Percentiles rank a stretch among this genome's conserved stretches.
phyloP scores from a whole-genome alignment of 2,329 filamentous ascomycete species.

The Claviceps humidiphila region DNA sequence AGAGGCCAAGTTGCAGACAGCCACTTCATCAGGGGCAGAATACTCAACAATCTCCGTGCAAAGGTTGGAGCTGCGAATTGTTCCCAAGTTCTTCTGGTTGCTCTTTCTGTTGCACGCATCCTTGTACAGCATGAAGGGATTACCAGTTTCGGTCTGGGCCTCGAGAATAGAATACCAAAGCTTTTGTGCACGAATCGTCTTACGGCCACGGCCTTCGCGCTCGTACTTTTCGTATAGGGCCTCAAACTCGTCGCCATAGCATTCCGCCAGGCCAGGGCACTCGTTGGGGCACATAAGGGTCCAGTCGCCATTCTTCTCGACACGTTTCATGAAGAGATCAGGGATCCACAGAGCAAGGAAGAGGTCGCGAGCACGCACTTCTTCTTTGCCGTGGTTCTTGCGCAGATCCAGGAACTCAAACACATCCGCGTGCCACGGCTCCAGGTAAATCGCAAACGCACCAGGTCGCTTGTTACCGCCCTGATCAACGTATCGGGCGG shows the following conservation, averaged over 20 bases:
- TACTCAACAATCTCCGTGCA: conserved; percentile 99
- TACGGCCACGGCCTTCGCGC: conserved; percentile 70
- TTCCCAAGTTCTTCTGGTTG: conserved; percentile 99
- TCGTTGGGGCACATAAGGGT: conserved; percentile 98
- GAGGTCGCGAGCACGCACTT: conserved; percentile 88
- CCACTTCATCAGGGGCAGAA: conserved; percentile 92
- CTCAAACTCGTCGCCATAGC: conserved; percentile 96
- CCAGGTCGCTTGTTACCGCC: conserved; percentile 98
- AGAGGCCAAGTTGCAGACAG: conserved; percentile 95
- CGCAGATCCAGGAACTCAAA: conserved; percentile 95
- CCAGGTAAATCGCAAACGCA: conserved; percentile 96
- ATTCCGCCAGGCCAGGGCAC: conserved; percentile 85
- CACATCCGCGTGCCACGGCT: conserved; percentile 97
- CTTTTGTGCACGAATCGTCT: conserved; percentile 94
- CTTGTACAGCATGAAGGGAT: conserved; percentile 99
- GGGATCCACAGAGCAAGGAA: conserved; percentile 98
- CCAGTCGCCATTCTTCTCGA: conserved; percentile 93
- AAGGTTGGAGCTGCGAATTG: conserved; percentile 95
- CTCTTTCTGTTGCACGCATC: conserved; percentile 97
- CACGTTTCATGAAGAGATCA: conserved; percentile 99
- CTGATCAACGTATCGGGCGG: conserved; percentile 94
- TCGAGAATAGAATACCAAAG: conserved; percentile 98
- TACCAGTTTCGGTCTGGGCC: conserved; percentile 96
- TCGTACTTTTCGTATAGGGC: conserved; percentile 91
- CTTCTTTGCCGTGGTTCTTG: conserved; percentile 99